These are phyloP conservation scores for Voacanga thouarsii DNA, from an alignment of 257 asterid species.

Conservation along the genomic window DNA sequence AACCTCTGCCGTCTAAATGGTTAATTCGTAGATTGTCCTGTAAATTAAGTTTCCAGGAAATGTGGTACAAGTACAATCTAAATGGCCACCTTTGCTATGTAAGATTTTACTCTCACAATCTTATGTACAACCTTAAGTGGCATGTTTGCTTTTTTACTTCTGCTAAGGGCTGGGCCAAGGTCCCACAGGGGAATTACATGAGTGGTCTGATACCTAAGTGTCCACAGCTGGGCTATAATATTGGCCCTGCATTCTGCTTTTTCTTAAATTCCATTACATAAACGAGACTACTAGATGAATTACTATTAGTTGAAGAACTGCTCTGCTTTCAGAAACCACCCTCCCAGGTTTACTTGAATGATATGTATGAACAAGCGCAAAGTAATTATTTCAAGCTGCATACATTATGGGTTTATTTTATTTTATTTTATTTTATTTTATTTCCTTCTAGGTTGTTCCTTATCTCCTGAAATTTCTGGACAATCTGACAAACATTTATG, in stretches of 20 bases:
- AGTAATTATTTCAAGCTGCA: background rate
- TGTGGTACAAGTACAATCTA: background rate
- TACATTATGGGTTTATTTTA: no score
- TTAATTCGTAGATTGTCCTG: background rate
- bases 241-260: no score
- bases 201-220: background rate
- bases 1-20: background rate
- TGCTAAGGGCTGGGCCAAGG: background rate
- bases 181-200: background rate
- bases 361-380: background rate
- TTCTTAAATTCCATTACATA: background rate
- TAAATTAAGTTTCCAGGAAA: background rate
- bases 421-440: background rate
- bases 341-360: background rate
- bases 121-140: background rate
- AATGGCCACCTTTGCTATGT: background rate
- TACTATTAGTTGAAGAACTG: background rate
- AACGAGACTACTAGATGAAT: background rate
- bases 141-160: background rate
- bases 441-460: constrained; percentile 59
- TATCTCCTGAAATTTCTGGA: constrained; percentile 84
- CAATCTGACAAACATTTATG: constrained; percentile 86
- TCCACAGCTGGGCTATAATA: background rate
- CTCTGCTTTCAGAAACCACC: background rate
- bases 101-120: background rate